Conservation (phyloP, 2,329 filamentous ascomycete species). For the Colletotrichum graminicola region DNA sequence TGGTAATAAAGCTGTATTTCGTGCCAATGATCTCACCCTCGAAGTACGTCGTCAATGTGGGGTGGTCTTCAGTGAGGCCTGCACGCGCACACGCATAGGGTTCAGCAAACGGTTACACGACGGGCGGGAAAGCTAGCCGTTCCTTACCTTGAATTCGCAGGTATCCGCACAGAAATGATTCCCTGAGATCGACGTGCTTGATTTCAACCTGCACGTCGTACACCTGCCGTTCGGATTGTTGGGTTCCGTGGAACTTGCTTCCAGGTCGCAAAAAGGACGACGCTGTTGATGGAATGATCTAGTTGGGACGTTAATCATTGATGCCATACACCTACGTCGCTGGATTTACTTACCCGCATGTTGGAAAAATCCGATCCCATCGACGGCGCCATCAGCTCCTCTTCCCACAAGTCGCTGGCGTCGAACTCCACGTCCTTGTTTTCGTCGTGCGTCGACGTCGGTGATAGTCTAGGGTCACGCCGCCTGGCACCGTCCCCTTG, state of each 20-base stretch:
- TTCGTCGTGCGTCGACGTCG: slow-evolving; percentile 21
- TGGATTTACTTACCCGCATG: slow-evolving; percentile 50
- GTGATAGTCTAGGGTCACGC: slow-evolving; percentile 12
- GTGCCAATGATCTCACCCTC: slow-evolving; percentile 97
- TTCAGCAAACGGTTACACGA: slow-evolving; percentile 28
- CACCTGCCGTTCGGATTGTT: slow-evolving; percentile 90
- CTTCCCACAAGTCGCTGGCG: slow-evolving; percentile 41
- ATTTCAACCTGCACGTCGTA: slow-evolving; percentile 98
- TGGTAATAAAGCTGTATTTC: slow-evolving; percentile 93
- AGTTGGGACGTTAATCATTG: slow-evolving; percentile 22
- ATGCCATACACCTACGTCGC: slow-evolving; percentile 8
- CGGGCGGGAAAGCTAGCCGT: slow-evolving; percentile 35
- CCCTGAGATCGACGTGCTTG: slow-evolving; percentile 93
- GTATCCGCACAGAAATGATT: slow-evolving; percentile 96
- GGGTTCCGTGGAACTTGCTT: slow-evolving; percentile 89
- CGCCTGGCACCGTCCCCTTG: slow-evolving; percentile 19
- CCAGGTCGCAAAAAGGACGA: slow-evolving; percentile 89
- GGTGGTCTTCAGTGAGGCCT: slow-evolving; percentile 96
- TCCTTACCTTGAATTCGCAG: slow-evolving; percentile 88
- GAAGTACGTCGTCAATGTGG: slow-evolving; percentile 97
- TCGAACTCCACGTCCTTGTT: slow-evolving; percentile 47
- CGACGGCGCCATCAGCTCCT: slow-evolving; percentile 51
- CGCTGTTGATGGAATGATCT: slow-evolving; percentile 83
- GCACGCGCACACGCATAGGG: slow-evolving; percentile 28
- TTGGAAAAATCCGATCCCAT: slow-evolving; percentile 56